Evolutionary conservation across 2,329 filamentous ascomycete genomes (phyloP).

Genomic region (Huntiella savannae): DNA sequence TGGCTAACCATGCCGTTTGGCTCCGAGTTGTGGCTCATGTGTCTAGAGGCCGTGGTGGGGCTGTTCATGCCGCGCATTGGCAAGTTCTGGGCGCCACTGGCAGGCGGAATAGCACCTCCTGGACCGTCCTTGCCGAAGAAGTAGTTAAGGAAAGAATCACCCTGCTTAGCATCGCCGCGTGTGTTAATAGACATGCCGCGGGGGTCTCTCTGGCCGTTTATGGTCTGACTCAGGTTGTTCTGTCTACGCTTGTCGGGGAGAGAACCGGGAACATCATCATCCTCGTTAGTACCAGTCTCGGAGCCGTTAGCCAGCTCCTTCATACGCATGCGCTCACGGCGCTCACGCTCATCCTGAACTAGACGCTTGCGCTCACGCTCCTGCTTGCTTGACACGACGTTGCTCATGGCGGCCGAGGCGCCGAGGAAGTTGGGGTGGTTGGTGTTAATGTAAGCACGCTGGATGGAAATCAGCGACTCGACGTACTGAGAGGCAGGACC

Average conservation of each 20-base stretch:
- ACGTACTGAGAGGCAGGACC: constrained; percentile 82
- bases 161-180: constrained; percentile 35
- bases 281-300: constrained; percentile 19
- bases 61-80: constrained; percentile 9
- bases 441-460: constrained; percentile 96
- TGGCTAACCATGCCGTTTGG: constrained; percentile 51
- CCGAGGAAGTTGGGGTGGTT: constrained; percentile 98
- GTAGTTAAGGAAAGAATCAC: constrained; percentile 90
- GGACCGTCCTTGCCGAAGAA: constrained; percentile 89
- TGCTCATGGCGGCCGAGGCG: constrained; percentile 90
- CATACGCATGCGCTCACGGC: constrained; percentile 61
- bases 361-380: constrained; percentile 73
- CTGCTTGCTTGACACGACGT: constrained; percentile 85
- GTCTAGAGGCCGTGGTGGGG: constrained; percentile 24
- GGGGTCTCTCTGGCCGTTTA: constrained; percentile 6
- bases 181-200: constrained; percentile 59
- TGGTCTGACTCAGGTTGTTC: not conserved
- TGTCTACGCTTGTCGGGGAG: constrained; percentile 8
- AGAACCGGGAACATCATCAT: constrained; percentile 17
- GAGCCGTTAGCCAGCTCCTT: constrained; percentile 70
- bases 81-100: constrained; percentile 12
- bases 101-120: constrained; percentile 20
- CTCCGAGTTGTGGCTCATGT: constrained; percentile 62
- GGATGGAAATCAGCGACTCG: constrained; percentile 90
- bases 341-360: constrained; percentile 67